Conservation (phyloP, 1,284 basidiomycete genomes). For the Apiotrichum montevideense region DNA sequence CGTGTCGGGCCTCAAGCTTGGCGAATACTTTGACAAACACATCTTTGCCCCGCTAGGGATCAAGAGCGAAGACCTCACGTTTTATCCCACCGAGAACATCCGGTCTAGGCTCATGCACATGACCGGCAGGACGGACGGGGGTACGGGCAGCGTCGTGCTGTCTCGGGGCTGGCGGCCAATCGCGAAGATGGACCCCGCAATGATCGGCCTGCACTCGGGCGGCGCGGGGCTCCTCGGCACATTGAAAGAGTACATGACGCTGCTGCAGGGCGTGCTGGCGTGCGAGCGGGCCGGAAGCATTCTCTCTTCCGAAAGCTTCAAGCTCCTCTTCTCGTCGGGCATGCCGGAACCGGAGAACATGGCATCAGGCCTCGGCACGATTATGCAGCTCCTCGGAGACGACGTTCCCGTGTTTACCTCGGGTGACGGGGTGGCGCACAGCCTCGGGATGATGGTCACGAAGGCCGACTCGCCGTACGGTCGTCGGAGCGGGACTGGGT, state of each 20-base stretch:
- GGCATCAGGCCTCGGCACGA: constrained; percentile 7
- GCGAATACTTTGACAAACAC: constrained; percentile 24
- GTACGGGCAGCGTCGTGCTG: constrained; percentile 10
- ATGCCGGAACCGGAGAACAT: constrained; percentile 3
- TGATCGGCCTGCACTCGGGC: constrained; percentile 21
- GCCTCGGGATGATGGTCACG: constrained; percentile 5
- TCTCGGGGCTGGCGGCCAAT: constrained; percentile 27
- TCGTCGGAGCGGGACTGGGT: constrained; percentile 13
- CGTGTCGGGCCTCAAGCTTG: constrained; percentile 27
- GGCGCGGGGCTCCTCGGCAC: constrained; percentile 37
- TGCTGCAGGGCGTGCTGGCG: constrained; percentile 28
- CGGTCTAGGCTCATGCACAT: constrained; percentile 10
- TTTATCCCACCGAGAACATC: constrained; percentile 23
- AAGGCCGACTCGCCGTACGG: constrained; percentile 7
- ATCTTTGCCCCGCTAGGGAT: constrained; percentile 16
- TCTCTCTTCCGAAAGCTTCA: constrained; percentile 19
- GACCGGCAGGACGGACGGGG: constrained; percentile 12
- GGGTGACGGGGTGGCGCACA: constrained; percentile 8
- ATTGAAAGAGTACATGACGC: constrained; percentile 26
- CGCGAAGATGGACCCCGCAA: constrained; percentile 6
- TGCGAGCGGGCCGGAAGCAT: constrained; percentile 12
- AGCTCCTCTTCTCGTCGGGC: constrained; percentile 23
- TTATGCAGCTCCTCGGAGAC: constrained; percentile 3
- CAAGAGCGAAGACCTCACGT: constrained; percentile 19
- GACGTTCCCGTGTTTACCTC: constrained; percentile 4